These are phyloP conservation scores for Aspergillus indologenus DNA, from an alignment of 495 filamentous ascomycete species.

Conservation along the genomic window DNA sequence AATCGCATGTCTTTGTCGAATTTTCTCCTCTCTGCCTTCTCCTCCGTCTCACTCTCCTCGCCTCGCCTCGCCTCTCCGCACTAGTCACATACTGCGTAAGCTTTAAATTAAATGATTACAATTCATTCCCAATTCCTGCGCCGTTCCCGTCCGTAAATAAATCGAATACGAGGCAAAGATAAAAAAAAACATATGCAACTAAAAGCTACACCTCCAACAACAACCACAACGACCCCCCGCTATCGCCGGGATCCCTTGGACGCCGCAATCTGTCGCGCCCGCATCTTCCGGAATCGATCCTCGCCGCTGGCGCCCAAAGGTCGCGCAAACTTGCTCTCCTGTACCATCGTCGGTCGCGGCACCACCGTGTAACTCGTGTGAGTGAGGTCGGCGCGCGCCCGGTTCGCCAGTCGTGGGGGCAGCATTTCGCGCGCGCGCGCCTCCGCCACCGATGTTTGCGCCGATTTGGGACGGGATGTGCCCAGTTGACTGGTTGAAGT, in stretches of 20 bases:
- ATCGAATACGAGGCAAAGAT: conserved; percentile 8
- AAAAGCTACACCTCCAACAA: too few relatives aligned
- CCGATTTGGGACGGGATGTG: conserved; percentile 45
- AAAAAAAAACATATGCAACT: conserved; percentile 9
- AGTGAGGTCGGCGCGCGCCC: conserved; percentile 66
- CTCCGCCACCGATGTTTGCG: conserved; percentile 54
- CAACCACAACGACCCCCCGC: neutral
- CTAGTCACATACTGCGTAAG: too few relatives aligned
- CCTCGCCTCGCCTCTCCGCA: too few relatives aligned
- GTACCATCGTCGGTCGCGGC: conserved; percentile 57
- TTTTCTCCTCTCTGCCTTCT: neutral
- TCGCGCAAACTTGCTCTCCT: conserved; percentile 51
- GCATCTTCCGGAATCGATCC: conserved; percentile 81
- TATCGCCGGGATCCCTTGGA: conserved; percentile 45
- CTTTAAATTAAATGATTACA: neutral
- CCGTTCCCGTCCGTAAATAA: neutral
- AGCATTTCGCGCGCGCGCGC: conserved; percentile 70
- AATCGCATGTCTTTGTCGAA: neutral
- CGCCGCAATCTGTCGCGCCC: conserved; percentile 59
- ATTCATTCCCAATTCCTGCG: neutral
- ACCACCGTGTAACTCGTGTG: conserved; percentile 79
- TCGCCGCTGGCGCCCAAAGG: conserved; percentile 71
- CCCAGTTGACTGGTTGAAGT: conserved; percentile 37
- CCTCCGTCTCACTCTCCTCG: too few relatives aligned
- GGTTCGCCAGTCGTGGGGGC: conserved; percentile 63